Evolutionary conservation across 768 basidiomycete genomes (phyloP).

Genomic region (Lyophyllum shimeji): DNA sequence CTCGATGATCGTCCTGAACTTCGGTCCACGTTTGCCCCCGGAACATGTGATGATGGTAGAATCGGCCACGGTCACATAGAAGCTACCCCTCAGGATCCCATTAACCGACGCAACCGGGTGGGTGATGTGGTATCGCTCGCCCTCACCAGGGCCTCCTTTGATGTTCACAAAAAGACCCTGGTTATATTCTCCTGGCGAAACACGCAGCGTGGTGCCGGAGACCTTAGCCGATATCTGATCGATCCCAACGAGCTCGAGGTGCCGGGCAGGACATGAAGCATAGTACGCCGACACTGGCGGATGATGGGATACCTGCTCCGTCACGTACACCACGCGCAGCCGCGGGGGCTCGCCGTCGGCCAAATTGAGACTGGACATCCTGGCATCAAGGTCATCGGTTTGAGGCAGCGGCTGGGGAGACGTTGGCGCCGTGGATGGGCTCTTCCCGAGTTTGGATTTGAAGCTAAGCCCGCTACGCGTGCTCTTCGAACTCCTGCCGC

Average conservation of each 20-base stretch:
- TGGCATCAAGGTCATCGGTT: constrained; percentile 48
- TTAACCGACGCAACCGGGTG: constrained; percentile 91
- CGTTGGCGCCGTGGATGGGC: constrained; percentile 55
- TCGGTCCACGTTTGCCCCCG: constrained; percentile 59
- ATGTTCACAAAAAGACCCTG: constrained; percentile 86
- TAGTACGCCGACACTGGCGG: constrained; percentile 91
- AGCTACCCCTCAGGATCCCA: constrained; percentile 86
- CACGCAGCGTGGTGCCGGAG: constrained; percentile 82
- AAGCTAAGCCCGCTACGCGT: constrained; percentile 55
- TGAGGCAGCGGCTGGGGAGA: constrained; percentile 43
- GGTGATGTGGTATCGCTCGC: constrained; percentile 83
- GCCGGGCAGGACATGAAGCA: constrained; percentile 71
- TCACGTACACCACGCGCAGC: constrained; percentile 72
- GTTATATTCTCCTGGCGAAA: constrained; percentile 81
- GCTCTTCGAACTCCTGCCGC: constrained; percentile 61
- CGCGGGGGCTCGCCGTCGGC: constrained; percentile 13
- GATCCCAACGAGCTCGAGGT: constrained; percentile 71
- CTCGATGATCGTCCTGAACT: constrained; percentile 81
- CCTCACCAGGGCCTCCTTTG: constrained; percentile 69
- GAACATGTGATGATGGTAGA: constrained; percentile 79
- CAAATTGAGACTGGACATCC: constrained; percentile 63
- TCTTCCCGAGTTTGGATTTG: constrained; percentile 50
- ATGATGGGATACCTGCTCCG: constrained; percentile 96
- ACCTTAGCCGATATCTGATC: constrained; percentile 96
- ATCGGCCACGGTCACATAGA: constrained; percentile 87